Base-by-base conservation (phyloP, 495 filamentous ascomycete species). In the Astrocystis sublimbata region DNA sequence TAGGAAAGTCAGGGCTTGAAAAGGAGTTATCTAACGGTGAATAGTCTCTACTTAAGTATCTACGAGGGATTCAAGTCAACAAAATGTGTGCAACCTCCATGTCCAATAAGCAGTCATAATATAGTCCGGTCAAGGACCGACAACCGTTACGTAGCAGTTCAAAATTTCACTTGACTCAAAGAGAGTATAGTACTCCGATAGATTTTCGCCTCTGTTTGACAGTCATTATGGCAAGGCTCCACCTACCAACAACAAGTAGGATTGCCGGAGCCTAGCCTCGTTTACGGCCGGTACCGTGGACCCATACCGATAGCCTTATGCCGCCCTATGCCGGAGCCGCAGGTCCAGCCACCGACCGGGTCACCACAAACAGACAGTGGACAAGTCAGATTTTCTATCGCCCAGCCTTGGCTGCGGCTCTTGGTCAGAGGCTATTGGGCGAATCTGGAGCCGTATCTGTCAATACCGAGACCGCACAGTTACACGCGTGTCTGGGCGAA, bases 1-100 rank as follows among this genome's bases (percentile, higher is more conserved):
- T 36, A 53, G 58, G 24, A 36, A 45, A 53, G 38, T 42, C n/a
- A 21, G 26, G 4, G 36, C n/a, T n/a, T n/a, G n/a, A n/a, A n/a
- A n/a, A n/a, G n/a, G n/a, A n/a, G n/a, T n/a, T n/a, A n/a, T n/a
- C n/a, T n/a, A n/a, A n/a, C n/a, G n/a, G n/a, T n/a, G n/a, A n/a
- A n/a, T n/a, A n/a, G n/a, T n/a, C 17, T 53, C 58, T 61, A 61
- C 53, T 61, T 61, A n/a, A n/a, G n/a, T n/a, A 61, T 61, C 58
- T 43, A 41, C 12, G 35, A 36, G 4, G 36, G 3, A 19, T 6
- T 23, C 3, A 31, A 15, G 19, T 23, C 3, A 31, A 15, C 12
- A 40, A 30, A 61, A 19, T 45, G 2, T 31, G 21, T 57, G 9
- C 28, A 23, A 45, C n/a, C 17, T 35, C 24, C n/a, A 10, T 10